Conservation (phyloP, 768 basidiomycete genomes). For the Tricholomella constricta region DNA sequence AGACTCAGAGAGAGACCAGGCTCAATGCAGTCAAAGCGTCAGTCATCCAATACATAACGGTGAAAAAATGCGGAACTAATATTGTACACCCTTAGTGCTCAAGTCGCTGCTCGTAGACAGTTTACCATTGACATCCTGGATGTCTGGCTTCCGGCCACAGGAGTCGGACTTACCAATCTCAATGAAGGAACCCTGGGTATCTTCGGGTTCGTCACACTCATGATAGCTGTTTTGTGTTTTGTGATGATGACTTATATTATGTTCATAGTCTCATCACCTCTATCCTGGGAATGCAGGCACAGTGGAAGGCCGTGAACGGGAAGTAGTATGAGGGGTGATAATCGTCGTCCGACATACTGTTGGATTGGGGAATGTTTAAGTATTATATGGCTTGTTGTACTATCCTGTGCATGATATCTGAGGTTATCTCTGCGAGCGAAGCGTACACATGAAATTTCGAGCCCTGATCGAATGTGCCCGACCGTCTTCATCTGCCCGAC, state of each 20-base stretch:
- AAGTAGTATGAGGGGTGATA: slow-evolving; percentile 33
- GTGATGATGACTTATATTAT: slow-evolving; percentile 1
- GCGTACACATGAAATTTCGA: no score
- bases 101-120: slow-evolving; percentile 70
- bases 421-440: no score
- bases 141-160: slow-evolving; percentile 87
- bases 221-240: slow-evolving; percentile 3
- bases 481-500: background rate
- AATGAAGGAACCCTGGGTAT: slow-evolving; percentile 87
- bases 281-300: slow-evolving; percentile 64
- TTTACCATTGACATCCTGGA: slow-evolving; percentile 85
- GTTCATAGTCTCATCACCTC: slow-evolving; percentile 66
- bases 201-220: slow-evolving; percentile 60
- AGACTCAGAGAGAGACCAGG: slow-evolving; percentile 65
- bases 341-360: background rate
- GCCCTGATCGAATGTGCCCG: background rate
- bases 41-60: slow-evolving; percentile 23
- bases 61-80: background rate
- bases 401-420: background rate
- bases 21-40: slow-evolving; percentile 58
- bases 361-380: background rate
- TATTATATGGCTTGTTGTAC: background rate
- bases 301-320: slow-evolving; percentile 59
- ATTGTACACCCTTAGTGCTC: slow-evolving; percentile 49
- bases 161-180: slow-evolving; percentile 69